Evolutionary conservation across 1,284 basidiomycete genomes (phyloP), one percentile per base, ranked within the genome.

Genomic region (Ustilago loliicola): DNA sequence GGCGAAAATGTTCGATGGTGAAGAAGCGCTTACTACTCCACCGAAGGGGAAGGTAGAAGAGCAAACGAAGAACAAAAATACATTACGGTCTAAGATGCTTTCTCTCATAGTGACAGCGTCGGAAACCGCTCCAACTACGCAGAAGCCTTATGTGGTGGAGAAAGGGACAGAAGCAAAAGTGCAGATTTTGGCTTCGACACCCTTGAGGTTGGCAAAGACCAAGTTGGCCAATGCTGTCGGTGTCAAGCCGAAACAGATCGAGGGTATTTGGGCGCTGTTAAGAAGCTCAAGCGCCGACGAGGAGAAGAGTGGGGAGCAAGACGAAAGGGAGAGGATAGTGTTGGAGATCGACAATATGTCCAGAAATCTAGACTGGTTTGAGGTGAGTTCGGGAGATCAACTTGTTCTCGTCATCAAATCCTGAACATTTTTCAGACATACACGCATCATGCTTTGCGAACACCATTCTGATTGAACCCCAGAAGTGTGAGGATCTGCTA

Each of bases 321-420:
- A 34, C n/a, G 59, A 8, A 10, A 38, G n/a, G 15, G 64, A 66
- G 48, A 51, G 48, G 40, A 66, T 81, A 15, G 66, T 82, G 27
- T n/a, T 76, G 19, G 70, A 73, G 36, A 45, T 81, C 27, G 72
- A 80, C 8, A 77, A 83, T 25, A 45, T 59, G 45, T 68, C 67
- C 19, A 51, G 73, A 10, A 68, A 55, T 34, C 53, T 81, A 42
- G 71, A 69, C 13, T 79, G 75, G 77, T 83, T 80, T 51, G 68
- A 79, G 15, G 60, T 83, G 21, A 50, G 42, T 10, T 36, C 45
- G 19, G 55, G 69, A 15, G 74, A 72, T 23, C 32, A 60, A 21
- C 52, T 73, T 13, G 61, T 73, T 2, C 66, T 73, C 30, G 71
- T 73, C 50, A 45, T 52, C 17, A 32, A 55, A 1, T 10, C 55